Evolutionary conservation across 192 early-diverging fungal genomes (phyloP).

Genomic region (Kickxella alabastrina): DNA sequence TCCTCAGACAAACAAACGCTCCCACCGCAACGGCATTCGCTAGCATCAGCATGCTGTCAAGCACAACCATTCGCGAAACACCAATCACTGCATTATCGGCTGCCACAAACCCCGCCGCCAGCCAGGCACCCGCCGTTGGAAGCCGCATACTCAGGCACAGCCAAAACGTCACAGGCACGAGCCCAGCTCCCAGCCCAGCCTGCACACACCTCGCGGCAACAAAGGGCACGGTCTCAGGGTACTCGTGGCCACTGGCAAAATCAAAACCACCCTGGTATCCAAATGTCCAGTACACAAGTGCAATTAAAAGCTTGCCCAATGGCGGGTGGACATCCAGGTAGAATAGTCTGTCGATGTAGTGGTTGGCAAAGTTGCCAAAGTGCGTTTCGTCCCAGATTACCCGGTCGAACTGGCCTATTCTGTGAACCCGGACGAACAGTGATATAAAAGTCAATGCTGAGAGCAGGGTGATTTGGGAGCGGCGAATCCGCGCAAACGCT

Average conservation of each 20-base stretch:
- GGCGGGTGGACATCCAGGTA: slow-evolving; percentile 99
- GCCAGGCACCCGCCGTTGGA: slow-evolving; percentile 12
- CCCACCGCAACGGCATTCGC: slow-evolving; percentile 65
- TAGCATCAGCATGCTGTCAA: slow-evolving; percentile 91
- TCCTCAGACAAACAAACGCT: too few species aligned
- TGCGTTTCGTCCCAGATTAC: slow-evolving; percentile 93
- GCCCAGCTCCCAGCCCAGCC: slow-evolving; percentile 69
- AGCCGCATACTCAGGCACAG: slow-evolving; percentile 19
- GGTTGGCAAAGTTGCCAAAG: slow-evolving; percentile 92
- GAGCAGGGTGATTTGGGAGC: too few species aligned
- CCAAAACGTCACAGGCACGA: slow-evolving; percentile 75
- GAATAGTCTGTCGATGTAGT: slow-evolving; percentile 85
- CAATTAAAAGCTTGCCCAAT: slow-evolving; percentile 69
- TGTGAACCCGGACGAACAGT: too few species aligned
- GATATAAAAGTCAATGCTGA: too few species aligned
- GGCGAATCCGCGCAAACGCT: too few species aligned
- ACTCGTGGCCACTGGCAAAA: slow-evolving; percentile 73
- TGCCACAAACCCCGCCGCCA: slow-evolving; percentile 75
- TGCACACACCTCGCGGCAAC: slow-evolving; percentile 69
- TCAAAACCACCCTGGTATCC: slow-evolving; percentile 76
- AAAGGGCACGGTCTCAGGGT: slow-evolving; percentile 85
- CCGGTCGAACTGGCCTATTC: slow-evolving; percentile 52
- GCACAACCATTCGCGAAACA: slow-evolving; percentile 85
- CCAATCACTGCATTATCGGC: slow-evolving; percentile 54
- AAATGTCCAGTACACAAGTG: slow-evolving; percentile 62